phyloP scores from a whole-genome alignment of 2,329 filamentous ascomycete species.

The Claviceps sp. region DNA sequence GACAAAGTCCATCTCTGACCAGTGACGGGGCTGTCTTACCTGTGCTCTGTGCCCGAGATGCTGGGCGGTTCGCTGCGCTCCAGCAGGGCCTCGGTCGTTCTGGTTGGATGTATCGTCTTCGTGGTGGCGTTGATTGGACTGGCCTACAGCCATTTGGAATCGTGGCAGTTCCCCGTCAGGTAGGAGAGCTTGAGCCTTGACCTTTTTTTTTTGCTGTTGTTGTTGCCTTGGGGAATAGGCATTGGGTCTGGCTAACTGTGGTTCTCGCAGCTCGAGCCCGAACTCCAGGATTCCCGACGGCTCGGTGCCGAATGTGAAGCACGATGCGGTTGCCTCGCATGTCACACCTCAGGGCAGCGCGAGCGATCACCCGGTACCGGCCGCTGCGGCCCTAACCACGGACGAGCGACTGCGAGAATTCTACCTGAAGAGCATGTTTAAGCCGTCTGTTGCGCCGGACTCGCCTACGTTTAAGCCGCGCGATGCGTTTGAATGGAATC shows the following conservation, averaged over 20 bases:
- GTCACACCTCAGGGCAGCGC: neutral
- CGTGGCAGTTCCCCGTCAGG: slow-evolving; percentile 12
- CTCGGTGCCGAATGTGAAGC: neutral
- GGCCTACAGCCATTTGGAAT: slow-evolving; percentile 19
- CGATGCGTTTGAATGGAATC: slow-evolving; percentile 20
- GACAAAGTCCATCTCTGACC: neutral
- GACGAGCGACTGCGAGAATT: slow-evolving; percentile 14
- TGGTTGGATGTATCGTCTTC: slow-evolving; percentile 19
- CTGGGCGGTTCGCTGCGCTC: slow-evolving; percentile 17
- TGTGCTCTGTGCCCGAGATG: slow-evolving; percentile 9
- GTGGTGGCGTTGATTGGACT: slow-evolving; percentile 19
- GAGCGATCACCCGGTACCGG: neutral
- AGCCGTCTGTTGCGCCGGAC: slow-evolving; percentile 15
- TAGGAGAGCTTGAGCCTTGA: slow-evolving; percentile 1
- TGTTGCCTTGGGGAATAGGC: too few relatives aligned
- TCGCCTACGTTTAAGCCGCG: slow-evolving; percentile 15
- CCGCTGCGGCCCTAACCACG: neutral
- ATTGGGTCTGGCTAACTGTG: neutral
- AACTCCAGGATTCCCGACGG: neutral
- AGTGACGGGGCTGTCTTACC: neutral
- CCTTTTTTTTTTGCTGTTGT: neutral
- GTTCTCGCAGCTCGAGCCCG: neutral
- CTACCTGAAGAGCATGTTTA: slow-evolving; percentile 20
- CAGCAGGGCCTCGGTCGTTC: slow-evolving; percentile 16
- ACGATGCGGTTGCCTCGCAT: neutral